Percentiles rank a stretch among this genome's conserved stretches.
Evolutionary conservation across 768 basidiomycete species (phyloP).

Genomic region (Rhodocollybia butyracea): DNA sequence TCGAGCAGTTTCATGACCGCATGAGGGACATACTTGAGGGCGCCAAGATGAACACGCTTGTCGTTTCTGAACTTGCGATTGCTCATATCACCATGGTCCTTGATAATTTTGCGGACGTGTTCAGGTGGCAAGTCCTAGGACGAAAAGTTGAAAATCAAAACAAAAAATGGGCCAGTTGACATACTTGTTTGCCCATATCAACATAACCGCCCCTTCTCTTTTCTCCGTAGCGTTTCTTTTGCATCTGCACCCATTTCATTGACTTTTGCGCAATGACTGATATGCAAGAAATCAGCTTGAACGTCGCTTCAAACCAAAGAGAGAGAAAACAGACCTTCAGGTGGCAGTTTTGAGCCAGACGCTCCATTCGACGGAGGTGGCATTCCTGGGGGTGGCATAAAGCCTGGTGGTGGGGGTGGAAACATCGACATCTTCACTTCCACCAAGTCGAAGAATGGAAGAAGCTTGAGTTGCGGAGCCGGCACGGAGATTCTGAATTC

Average conservation of each 20-base stretch:
- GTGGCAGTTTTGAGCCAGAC: slow-evolving; percentile 41
- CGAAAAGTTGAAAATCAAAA: slow-evolving; percentile 18
- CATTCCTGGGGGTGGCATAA: slow-evolving; percentile 50
- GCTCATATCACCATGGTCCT: slow-evolving; percentile 99
- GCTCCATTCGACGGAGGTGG: slow-evolving; percentile 31
- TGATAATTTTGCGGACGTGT: slow-evolving; percentile 98
- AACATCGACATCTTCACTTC: slow-evolving; percentile 45
- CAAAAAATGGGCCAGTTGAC: slow-evolving; percentile 17
- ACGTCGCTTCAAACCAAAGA: neutral
- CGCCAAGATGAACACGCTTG: slow-evolving; percentile 98
- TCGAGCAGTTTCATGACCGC: slow-evolving; percentile 99
- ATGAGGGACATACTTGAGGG: slow-evolving; percentile 97
- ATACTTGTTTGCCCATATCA: slow-evolving; percentile 90
- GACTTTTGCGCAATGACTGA: slow-evolving; percentile 83
- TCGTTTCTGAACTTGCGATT: slow-evolving; percentile 99
- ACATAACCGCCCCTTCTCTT: slow-evolving; percentile 87
- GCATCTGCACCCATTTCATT: slow-evolving; percentile 95
- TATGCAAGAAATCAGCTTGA: slow-evolving; percentile 16
- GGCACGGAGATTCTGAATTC: too few relatives aligned
- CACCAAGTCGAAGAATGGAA: neutral
- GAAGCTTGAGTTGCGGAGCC: too few relatives aligned
- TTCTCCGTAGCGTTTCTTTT: slow-evolving; percentile 88
- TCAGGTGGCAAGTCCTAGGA: slow-evolving; percentile 89
- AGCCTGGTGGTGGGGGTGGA: slow-evolving; percentile 43
- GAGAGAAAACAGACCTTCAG: slow-evolving; percentile 36